Evolutionary conservation across 139 green algal species (phyloP), one percentile per base, ranked within the genome.

Genomic region (Edaphochlamys debaryana): DNA sequence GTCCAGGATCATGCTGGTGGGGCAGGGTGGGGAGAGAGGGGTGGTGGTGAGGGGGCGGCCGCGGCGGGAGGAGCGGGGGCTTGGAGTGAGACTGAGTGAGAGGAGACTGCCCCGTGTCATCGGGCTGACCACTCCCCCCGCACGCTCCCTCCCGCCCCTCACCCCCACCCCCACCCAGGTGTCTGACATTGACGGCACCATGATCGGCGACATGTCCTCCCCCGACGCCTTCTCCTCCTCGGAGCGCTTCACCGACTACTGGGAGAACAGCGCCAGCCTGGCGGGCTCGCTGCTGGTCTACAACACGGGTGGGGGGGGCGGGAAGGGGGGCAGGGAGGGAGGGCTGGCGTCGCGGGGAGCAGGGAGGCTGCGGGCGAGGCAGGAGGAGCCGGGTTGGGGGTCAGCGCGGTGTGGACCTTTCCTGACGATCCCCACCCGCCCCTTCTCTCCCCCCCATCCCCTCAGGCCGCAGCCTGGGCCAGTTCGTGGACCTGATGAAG

Each of bases 231-330:
- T 89, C 83, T 62, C 42, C 30, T 50, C 30, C 72, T 75, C 42
- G 15, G 36, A 69, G 36, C 71, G 79, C 32, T 98, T 98, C 88
- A 79, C 69, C 17, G 67, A 88, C 17, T 96, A 95, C 89, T 97
- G 95, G 95, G 95, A 98, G 89, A 89, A 93, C 70, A 89, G 81
- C 34, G 89, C 92, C 11, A 90, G 89, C 19, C 89, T 96, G 88
- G 73, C 80, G 3, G 89, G 93, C 41, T 89, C 86, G 42, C 85
- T 96, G 82, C 92, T 98, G 37, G 90, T 92, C 45, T 92, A 90
- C 90, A 93, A 93, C 87, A 93, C 90, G 11, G 69, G 54, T 80
- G 58, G 25, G 52, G 30, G 34, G 2, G 37, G 50, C 36, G 32
- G 50, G 36, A n/a, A n/a, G 52, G 20, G 72, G 34, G 40, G n/a